These are phyloP conservation scores for Aspergillus arachidicola DNA, from an alignment of 2,329 filamentous ascomycete genomes.

Conservation along the genomic window DNA sequence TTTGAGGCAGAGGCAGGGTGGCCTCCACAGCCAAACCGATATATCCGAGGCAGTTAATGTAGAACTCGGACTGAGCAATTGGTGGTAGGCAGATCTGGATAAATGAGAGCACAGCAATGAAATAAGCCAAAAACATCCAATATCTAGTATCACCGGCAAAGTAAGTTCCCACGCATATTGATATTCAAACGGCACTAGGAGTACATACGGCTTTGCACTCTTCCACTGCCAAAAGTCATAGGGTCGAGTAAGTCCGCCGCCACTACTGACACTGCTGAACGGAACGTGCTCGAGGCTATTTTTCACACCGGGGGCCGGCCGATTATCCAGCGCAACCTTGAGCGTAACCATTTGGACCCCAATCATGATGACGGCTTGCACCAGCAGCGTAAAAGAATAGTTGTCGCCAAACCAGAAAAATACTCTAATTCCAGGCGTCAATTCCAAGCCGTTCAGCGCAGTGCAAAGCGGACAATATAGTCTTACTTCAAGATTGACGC, in stretches of 20 bases:
- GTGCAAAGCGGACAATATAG: not conserved
- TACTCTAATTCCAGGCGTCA: constrained; percentile 45
- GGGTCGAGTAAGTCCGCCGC: constrained; percentile 48
- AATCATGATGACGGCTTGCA: constrained; percentile 64
- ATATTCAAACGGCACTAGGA: not conserved
- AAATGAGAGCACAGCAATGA: constrained; percentile 51
- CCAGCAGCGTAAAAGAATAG: constrained; percentile 60
- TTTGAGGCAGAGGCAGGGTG: constrained; percentile 51
- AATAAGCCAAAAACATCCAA: constrained; percentile 61
- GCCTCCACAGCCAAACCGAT: constrained; percentile 52
- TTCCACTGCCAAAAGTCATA: constrained; percentile 68
- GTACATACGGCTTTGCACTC: constrained; percentile 52
- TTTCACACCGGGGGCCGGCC: constrained; percentile 46
- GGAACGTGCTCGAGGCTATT: constrained; percentile 45
- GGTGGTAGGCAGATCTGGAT: constrained; percentile 57
- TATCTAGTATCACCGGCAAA: constrained; percentile 42
- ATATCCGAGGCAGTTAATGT: constrained; percentile 49
- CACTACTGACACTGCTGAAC: constrained; percentile 36
- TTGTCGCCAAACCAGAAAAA: constrained; percentile 68
- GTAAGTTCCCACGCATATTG: constrained; percentile 12
- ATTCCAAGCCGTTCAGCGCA: not conserved
- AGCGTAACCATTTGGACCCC: constrained; percentile 60
- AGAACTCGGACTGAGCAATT: constrained; percentile 45
- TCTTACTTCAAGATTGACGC: constrained; percentile 64
- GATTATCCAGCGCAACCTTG: constrained; percentile 63